These are phyloP conservation scores for Myxozyma lipomycoides DNA, from an alignment of 805 yeast species.

Conservation along the genomic window DNA sequence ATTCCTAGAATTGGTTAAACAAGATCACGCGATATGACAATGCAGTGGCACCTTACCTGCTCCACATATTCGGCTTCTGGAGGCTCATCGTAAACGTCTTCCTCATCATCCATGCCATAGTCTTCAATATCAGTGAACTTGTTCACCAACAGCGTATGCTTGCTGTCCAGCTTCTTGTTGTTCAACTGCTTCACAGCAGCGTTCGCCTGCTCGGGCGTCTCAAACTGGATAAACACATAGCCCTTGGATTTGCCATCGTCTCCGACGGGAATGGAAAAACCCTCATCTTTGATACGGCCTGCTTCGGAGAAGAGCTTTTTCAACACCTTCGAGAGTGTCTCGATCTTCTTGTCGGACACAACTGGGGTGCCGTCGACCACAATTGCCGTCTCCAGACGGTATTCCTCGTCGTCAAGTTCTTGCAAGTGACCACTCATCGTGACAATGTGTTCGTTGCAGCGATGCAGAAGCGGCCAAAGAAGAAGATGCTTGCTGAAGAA, in stretches of 20 bases:
- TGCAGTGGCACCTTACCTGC: slow-evolving; percentile 52
- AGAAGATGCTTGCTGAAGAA: too few species aligned
- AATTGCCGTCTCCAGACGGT: slow-evolving; percentile 68
- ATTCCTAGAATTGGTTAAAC: too few species aligned
- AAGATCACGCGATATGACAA: too few species aligned
- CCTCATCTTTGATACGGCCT: slow-evolving; percentile 64
- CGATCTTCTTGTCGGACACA: slow-evolving; percentile 85
- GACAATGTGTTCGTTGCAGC: too few species aligned
- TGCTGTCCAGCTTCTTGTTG: slow-evolving; percentile 88
- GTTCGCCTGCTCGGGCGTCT: slow-evolving; percentile 59
- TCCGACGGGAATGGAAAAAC: slow-evolving; percentile 74
- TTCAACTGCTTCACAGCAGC: slow-evolving; percentile 76
- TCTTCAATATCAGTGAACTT: slow-evolving; percentile 77
- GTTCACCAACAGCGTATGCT: slow-evolving; percentile 84
- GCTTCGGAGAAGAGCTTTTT: slow-evolving; percentile 71
- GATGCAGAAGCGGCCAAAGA: too few species aligned
- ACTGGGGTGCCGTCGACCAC: slow-evolving; percentile 94
- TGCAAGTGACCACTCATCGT: slow-evolving; percentile 1
- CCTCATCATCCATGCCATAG: slow-evolving; percentile 59
- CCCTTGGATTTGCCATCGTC: slow-evolving; percentile 77
- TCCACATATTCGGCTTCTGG: slow-evolving; percentile 50
- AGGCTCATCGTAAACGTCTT: slow-evolving; percentile 36
- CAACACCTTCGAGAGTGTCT: slow-evolving; percentile 78
- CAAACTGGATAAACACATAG: slow-evolving; percentile 73
- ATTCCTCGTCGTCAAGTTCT: slow-evolving; percentile 35